Percentiles rank a stretch among this genome's conserved stretches.
Conservation (phyloP, 1,284 basidiomycete species). For the Papiliotrema terrestris region DNA sequence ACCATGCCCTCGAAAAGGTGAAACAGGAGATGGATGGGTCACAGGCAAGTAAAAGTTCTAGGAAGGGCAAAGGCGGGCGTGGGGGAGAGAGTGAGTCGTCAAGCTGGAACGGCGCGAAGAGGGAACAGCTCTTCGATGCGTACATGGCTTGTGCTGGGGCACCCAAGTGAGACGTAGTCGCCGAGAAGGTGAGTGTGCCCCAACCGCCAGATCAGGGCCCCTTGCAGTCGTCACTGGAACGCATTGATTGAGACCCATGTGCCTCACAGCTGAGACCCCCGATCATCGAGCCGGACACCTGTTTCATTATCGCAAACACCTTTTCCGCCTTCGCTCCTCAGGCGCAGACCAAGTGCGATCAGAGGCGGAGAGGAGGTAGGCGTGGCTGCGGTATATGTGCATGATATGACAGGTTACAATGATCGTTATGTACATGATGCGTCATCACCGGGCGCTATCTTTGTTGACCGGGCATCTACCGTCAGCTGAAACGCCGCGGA, state of each 20-base stretch:
- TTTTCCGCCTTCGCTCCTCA: too few species aligned
- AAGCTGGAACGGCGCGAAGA: too few species aligned
- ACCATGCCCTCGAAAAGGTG: neutral
- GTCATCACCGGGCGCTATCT: neutral
- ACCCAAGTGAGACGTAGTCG: slow-evolving; percentile 18
- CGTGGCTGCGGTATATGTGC: neutral
- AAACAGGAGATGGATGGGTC: neutral
- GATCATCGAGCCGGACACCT: too few species aligned
- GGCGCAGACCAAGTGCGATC: too few species aligned
- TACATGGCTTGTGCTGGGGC: slow-evolving; percentile 2
- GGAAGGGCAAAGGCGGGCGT: neutral
- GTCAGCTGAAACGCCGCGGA: neutral
- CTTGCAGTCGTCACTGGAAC: neutral
- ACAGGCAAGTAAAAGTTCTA: neutral
- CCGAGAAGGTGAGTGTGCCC: slow-evolving; percentile 10
- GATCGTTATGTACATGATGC: neutral
- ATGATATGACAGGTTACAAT: slow-evolving; percentile 1
- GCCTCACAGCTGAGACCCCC: too few species aligned
- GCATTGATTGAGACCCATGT: too few species aligned
- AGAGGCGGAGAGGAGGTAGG: neutral
- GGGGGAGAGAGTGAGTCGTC: neutral
- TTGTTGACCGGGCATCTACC: slow-evolving; percentile 6
- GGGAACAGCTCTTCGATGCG: too few species aligned
- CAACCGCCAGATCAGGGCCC: neutral
- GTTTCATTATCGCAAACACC: too few species aligned